phyloP scores from a whole-genome alignment of 2,329 filamentous ascomycete species.

The Phaeosphaeriaceae sp. region DNA sequence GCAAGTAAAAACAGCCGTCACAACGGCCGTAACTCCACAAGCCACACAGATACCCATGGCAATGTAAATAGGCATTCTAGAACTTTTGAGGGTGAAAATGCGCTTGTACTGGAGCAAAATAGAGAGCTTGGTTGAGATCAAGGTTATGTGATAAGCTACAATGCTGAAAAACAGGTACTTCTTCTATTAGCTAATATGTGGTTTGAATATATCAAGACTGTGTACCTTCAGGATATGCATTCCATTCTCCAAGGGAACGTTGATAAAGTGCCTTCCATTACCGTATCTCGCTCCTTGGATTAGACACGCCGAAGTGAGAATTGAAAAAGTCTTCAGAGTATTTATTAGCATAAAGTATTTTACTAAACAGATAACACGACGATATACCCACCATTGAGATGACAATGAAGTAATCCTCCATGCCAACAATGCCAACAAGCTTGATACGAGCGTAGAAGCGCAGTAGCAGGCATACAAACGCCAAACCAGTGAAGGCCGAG shows the following conservation, averaged over 20 bases:
- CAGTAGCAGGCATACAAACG: constrained; percentile 11
- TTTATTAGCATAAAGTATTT: background rate
- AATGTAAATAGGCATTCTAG: constrained; percentile 23
- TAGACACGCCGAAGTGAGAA: background rate
- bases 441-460: constrained; percentile 8
- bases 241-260: constrained; percentile 11
- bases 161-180: constrained; percentile 31
- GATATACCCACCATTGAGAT: constrained; percentile 12
- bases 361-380: background rate
- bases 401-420: constrained; percentile 17
- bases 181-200: constrained; percentile 1
- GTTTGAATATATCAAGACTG: background rate
- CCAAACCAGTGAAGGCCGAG: constrained; percentile 9
- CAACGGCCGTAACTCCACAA: constrained; percentile 9
- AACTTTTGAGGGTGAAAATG: constrained; percentile 23
- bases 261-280: constrained; percentile 24
- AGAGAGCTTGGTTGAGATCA: constrained; percentile 27
- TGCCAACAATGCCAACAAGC: constrained; percentile 9
- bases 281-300: constrained; percentile 7
- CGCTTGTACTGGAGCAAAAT: constrained; percentile 31
- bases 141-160: constrained; percentile 19
- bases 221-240: constrained; percentile 16
- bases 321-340: background rate
- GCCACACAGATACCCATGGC: constrained; percentile 20
- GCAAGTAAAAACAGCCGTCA: constrained; percentile 23